Base-by-base conservation (phyloP, 768 basidiomycete genomes). In the Kwoniella pini region DNA sequence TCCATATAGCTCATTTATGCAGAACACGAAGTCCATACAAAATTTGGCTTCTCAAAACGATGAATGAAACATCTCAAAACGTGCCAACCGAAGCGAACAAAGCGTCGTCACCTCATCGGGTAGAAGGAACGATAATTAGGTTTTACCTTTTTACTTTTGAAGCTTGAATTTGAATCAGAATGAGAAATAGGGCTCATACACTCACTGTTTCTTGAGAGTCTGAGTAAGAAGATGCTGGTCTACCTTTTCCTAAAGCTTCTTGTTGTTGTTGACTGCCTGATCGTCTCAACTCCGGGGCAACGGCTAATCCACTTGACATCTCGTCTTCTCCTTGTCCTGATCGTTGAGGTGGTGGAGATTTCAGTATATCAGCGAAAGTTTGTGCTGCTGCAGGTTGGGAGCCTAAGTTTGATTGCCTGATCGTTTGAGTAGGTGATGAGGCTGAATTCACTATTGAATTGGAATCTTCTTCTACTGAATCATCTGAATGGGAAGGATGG, bases 401-500 rank as follows among this genome's bases (percentile, higher is more conserved):
- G 39, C 31, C 36, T 39, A 49, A 54, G 17, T 11, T 19, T 6
- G 51, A 54, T 19, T 62, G 43, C 19, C 69, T 50, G 19, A 71
- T 60, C 7, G 69, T 71, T 11, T 63, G 63, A 1, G 69, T 65
- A 12, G 69, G 66, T 9, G 69, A 71, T 9, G 69, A 64, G 6
- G 57, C 43, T 48, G 59, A 54, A 28, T 54, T 33, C 19, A 45
- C 22, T 30, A 43, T 48, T 45, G 58, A 60, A 21, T 52, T 22
- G 13, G 57, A 33, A 10, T 49, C 30, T 46, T 24, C 15, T 26
- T n/a, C 28, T 45, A 19, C 38, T n/a, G n/a, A n/a, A 31, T 44
- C 22, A 31, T 45, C 26, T 31, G 38, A 15, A 19, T 28, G 39
- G 17, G 24, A 11, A 30, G 24, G 40, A 9, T 19, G 26, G 36